phyloP scores from a whole-genome alignment of 139 green algal genomes.

The Trebouxia sp. region DNA sequence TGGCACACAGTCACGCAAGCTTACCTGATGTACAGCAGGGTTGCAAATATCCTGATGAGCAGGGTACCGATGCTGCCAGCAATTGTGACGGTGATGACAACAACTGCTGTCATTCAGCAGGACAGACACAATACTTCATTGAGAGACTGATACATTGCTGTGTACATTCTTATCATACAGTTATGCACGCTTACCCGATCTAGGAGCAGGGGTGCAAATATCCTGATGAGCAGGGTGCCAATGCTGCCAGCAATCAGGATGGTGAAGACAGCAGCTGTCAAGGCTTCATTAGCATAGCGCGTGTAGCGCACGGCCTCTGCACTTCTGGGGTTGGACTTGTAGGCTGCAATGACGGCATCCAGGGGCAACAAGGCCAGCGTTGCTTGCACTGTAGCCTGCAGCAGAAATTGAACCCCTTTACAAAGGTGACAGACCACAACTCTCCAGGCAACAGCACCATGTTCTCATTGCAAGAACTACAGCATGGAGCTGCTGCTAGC shows the following conservation, averaged over 20 bases:
- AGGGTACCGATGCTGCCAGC: neutral
- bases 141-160: too few species aligned
- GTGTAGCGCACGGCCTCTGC: conserved; percentile 35
- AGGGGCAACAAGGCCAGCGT: conserved; percentile 57
- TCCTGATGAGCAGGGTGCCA: conserved; percentile 57
- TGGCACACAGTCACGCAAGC: too few species aligned
- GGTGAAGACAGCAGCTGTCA: conserved; percentile 62
- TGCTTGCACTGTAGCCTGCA: conserved; percentile 81
- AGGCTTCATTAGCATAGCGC: conserved; percentile 12
- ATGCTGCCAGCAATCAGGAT: conserved; percentile 76
- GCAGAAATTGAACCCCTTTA: too few species aligned
- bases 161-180: too few species aligned
- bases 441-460: too few species aligned
- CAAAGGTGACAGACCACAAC: too few species aligned
- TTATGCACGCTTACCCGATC: conserved; percentile 21
- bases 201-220: conserved; percentile 48
- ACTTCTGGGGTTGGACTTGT: neutral
- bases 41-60: neutral
- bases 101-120: neutral
- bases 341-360: conserved; percentile 30
- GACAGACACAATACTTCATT: too few species aligned
- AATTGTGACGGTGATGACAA: too few species aligned
- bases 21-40: too few species aligned
- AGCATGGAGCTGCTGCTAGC: too few species aligned
- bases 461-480: too few species aligned